Evolutionary conservation across 352 stramenopile species (phyloP).

Genomic region (Globisporangium cystogenes): DNA sequence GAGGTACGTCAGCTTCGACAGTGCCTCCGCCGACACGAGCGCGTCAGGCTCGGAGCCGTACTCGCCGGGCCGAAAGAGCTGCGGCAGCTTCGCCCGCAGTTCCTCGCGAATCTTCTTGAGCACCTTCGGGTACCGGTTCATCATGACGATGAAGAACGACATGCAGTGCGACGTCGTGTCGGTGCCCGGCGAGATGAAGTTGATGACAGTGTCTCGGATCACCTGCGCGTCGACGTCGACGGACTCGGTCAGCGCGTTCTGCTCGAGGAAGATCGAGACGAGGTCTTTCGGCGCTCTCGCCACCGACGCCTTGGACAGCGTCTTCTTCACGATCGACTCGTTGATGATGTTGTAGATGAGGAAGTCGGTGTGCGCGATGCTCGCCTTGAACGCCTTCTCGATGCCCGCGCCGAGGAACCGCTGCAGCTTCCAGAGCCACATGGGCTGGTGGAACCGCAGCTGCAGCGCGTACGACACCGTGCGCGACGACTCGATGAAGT

Average conservation of each 20-base stretch:
- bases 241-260: conserved; percentile 10
- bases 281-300: conserved; percentile 16
- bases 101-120: conserved; percentile 44
- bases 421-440: conserved; percentile 37
- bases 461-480: too few species aligned
- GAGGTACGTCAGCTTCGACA: conserved; percentile 41
- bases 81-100: conserved; percentile 27
- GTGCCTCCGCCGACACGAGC: conserved; percentile 23
- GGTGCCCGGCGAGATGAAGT: conserved; percentile 62
- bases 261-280: conserved; percentile 33
- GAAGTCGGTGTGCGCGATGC: too few species aligned
- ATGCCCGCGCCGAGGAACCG: conserved; percentile 17
- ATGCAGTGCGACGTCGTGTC: conserved; percentile 63
- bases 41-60: neutral
- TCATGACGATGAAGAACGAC: conserved; percentile 69
- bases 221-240: conserved; percentile 24
- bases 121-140: conserved; percentile 50
- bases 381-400: conserved; percentile 30
- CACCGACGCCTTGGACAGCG: conserved; percentile 16
- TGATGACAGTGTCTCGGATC: conserved; percentile 68
- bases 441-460: conserved; percentile 48
- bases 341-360: conserved; percentile 36
- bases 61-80: conserved; percentile 23
- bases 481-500: conserved; percentile 4
- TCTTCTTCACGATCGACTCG: conserved; percentile 36